These are phyloP conservation scores for Saccharomyces pastorianus DNA, from an alignment of 1,139 yeast species.

Conservation along the genomic window DNA sequence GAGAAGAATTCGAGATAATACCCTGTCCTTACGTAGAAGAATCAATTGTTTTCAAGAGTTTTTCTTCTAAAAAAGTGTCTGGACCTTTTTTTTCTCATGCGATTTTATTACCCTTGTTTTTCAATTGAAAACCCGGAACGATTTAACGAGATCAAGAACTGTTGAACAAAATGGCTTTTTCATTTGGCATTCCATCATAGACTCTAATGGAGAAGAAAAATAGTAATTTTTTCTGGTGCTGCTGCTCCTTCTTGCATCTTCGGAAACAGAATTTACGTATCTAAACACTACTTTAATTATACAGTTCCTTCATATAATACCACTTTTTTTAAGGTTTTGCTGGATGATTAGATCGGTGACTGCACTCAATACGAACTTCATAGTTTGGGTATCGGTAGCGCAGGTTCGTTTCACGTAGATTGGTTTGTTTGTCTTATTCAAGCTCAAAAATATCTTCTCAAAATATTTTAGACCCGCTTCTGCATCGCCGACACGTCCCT, in stretches of 20 bases:
- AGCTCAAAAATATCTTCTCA: slow-evolving; percentile 52
- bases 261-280: background rate
- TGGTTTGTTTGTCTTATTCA: slow-evolving; percentile 61
- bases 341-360: slow-evolving; percentile 88
- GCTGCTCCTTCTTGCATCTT: background rate
- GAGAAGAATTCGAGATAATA: background rate
- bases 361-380: slow-evolving; percentile 85
- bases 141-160: background rate
- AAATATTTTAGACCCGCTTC: slow-evolving; percentile 61
- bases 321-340: slow-evolving; percentile 74
- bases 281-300: background rate
- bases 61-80: background rate
- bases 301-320: slow-evolving; percentile 44
- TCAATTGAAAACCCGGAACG: background rate
- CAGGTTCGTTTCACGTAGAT: slow-evolving; percentile 88
- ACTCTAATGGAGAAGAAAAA: background rate
- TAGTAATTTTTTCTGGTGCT: background rate
- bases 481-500: slow-evolving; percentile 53
- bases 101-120: background rate
- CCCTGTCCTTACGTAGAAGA: background rate
- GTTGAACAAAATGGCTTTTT: background rate
- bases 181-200: background rate
- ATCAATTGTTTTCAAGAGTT: background rate
- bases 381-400: slow-evolving; percentile 85
- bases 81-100: slow-evolving; percentile 1